These are phyloP conservation scores for Moesziomyces antarcticus DNA, from an alignment of 1,284 basidiomycete genomes.

Conservation along the genomic window DNA sequence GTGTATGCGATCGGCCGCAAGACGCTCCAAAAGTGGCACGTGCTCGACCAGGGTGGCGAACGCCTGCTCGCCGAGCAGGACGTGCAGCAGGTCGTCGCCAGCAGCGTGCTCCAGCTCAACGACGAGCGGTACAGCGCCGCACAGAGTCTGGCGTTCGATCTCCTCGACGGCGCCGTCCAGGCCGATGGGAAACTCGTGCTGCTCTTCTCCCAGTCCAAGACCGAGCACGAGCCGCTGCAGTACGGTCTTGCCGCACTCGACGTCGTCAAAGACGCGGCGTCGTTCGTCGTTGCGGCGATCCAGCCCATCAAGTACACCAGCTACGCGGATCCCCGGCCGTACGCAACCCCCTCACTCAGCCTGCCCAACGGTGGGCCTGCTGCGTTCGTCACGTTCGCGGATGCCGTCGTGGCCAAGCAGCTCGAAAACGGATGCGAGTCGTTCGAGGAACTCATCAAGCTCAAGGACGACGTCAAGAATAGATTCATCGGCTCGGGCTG, in stretches of 20 bases:
- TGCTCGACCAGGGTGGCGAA: conserved; percentile 56
- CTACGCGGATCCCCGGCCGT: conserved; percentile 55
- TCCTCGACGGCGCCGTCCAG: conserved; percentile 39
- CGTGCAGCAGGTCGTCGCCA: conserved; percentile 55
- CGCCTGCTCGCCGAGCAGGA: conserved; percentile 62
- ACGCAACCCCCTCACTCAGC: conserved; percentile 51
- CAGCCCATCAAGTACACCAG: conserved; percentile 26
- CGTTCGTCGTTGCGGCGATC: conserved; percentile 39
- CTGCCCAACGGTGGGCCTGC: conserved; percentile 59
- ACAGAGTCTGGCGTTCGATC: conserved; percentile 32
- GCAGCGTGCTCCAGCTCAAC: conserved; percentile 41
- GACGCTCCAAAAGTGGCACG: conserved; percentile 62
- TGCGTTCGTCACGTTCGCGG: conserved; percentile 58
- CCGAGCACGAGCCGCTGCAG: conserved; percentile 27
- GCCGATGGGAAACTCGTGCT: conserved; percentile 41
- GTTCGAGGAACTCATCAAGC: conserved; percentile 67
- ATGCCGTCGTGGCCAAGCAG: conserved; percentile 55
- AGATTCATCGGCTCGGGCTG: conserved; percentile 64
- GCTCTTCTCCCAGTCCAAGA: conserved; percentile 46
- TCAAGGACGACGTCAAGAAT: conserved; percentile 61
- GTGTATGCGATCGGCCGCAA: conserved; percentile 57
- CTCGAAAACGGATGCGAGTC: conserved; percentile 31
- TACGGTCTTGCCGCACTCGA: conserved; percentile 48
- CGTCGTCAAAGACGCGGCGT: conserved; percentile 28
- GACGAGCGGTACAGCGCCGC: conserved; percentile 54